Base-by-base conservation (phyloP, 2,329 filamentous ascomycete species). In the Trichocomaceae sp. region DNA sequence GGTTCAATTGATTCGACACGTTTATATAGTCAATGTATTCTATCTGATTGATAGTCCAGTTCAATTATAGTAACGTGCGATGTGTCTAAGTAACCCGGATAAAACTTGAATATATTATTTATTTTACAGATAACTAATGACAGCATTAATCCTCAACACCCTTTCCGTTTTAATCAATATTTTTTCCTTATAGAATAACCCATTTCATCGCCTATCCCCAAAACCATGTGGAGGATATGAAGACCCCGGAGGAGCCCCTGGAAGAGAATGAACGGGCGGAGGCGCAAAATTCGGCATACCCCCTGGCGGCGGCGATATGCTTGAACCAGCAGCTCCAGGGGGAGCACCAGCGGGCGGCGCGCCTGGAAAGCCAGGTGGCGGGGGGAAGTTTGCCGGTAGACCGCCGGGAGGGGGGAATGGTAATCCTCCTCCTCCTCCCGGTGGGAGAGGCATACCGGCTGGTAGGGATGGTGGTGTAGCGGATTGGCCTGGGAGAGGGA, bases 301-400 rank as follows among this genome's bases (percentile, higher is more conserved):
- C 46, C 57, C 49, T 3, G 60, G 54, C 3, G 59, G 54, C 6
- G 59, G 61, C 39, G 49, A 48, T 26, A 48, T 41, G 33, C 56
- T 54, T 19, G 49, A 48, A 23, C 56, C 56, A 37, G 58, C 13
- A 58, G 66, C 66, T 2, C 62, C 60, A 29, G 7, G 4, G 7
- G 31, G 29, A 33, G 29, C 4, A 12, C 29, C 26, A 12, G 59
- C 61, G n/a, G 61, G 64, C 62, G 63, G 45, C 62, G 64, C 66
- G 6, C 67, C 68, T 3, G 66, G 61, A 8, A 62, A 63, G 17
- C 64, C 66, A 8, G 65, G 65, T 26, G 66, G 64, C 33, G 75
- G 73, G 57, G 78, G 64, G 54, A 67, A 64, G n/a, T 72, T 74
- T 22, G 73, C 74, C 5, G 72, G 72, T 23, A 70, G 71, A 23